A percentile compares a stretch with the other conserved stretches of the same genome.
phyloP scores from a whole-genome alignment of 129 eudicot species.

The Gnaphalium uliginosum region DNA sequence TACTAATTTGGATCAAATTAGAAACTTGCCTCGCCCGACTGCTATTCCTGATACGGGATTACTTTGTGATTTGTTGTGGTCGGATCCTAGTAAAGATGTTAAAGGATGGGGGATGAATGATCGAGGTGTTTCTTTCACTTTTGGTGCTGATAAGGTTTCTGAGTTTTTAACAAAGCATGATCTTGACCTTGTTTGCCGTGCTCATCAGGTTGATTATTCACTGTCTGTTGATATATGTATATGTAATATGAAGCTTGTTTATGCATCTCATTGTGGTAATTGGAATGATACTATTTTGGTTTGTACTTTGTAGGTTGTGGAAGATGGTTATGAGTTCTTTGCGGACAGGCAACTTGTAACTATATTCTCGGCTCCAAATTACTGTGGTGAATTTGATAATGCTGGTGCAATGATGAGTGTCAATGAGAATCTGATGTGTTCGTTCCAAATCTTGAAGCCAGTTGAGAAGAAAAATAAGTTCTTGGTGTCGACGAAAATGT shows the following conservation, averaged over 20 bases:
- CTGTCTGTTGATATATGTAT: not conserved
- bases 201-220: not conserved
- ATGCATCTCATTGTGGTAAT: not conserved
- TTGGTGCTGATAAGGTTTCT: constrained; percentile 85
- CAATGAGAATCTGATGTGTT: constrained; percentile 61
- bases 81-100: constrained; percentile 84
- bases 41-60: constrained; percentile 84
- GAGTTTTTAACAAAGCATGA: constrained; percentile 69
- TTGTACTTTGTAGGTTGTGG: not conserved
- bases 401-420: not conserved
- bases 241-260: not conserved
- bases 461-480: constrained; percentile 80
- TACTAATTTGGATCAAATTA: constrained; percentile 64
- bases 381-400: not conserved
- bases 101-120: constrained; percentile 97
- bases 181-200: not conserved
- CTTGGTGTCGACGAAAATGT: constrained; percentile 64
- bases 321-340: not conserved
- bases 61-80: constrained; percentile 91
- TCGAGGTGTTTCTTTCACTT: constrained; percentile 87
- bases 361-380: not conserved
- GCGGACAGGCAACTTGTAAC: not conserved
- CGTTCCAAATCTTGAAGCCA: constrained; percentile 88
- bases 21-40: constrained; percentile 76
- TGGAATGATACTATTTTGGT: not conserved